Evolutionary conservation across 106 monocot genomes (phyloP).

Genomic region (Gastrodia elata): DNA sequence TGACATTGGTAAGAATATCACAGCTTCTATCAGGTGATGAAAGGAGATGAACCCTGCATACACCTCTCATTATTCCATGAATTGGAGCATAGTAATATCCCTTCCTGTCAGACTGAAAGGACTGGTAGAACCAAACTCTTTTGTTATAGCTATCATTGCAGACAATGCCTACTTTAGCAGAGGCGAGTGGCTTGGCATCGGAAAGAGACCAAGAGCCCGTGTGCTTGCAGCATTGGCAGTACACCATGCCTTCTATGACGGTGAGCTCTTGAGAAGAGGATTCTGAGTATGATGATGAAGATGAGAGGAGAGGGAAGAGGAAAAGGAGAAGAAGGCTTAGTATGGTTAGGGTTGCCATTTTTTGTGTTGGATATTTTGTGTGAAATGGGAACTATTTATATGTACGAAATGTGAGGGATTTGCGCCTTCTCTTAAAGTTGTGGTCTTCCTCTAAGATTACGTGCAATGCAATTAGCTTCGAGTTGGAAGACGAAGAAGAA

Average conservation of each 20-base stretch:
- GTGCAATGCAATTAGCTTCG: too few relatives aligned
- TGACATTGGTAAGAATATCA: slow-evolving; percentile 47
- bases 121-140: slow-evolving; percentile 23
- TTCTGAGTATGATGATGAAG: neutral
- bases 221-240: slow-evolving; percentile 43
- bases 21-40: slow-evolving; percentile 36
- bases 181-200: slow-evolving; percentile 26
- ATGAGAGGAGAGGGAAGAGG: slow-evolving; percentile 1
- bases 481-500: too few relatives aligned
- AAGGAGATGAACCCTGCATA: slow-evolving; percentile 35
- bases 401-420: neutral
- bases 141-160: slow-evolving; percentile 48
- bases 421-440: neutral
- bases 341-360: neutral
- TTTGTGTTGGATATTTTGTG: neutral
- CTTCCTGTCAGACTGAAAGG: slow-evolving; percentile 14
- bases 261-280: neutral
- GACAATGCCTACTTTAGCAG: slow-evolving; percentile 34
- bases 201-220: slow-evolving; percentile 30
- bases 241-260: slow-evolving; percentile 42
- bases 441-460: slow-evolving; percentile 10
- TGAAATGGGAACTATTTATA: neutral
- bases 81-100: slow-evolving; percentile 45
- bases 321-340: neutral
- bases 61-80: slow-evolving; percentile 10